A percentile compares a stretch with the other conserved stretches of the same genome.
phyloP scores from a whole-genome alignment of 1,284 basidiomycete species.

The Coniophora puteana region DNA sequence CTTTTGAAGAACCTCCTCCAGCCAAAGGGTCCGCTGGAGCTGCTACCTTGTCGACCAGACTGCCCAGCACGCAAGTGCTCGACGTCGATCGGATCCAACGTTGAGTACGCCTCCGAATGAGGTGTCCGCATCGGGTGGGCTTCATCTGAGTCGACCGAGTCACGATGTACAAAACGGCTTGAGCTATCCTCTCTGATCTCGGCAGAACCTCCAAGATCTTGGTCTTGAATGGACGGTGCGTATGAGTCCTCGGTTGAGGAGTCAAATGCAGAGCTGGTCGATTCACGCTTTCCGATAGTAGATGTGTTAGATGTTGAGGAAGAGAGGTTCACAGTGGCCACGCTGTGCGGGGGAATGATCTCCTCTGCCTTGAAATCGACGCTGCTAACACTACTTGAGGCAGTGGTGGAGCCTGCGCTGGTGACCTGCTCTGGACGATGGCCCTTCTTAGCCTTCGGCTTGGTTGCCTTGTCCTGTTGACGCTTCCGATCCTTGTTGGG shows the following conservation, averaged over 20 bases:
- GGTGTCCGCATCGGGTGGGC: constrained; percentile 50
- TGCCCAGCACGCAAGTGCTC: constrained; percentile 40
- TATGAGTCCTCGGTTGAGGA: constrained; percentile 19
- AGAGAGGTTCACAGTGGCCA: constrained; percentile 11
- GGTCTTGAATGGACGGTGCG: constrained; percentile 6
- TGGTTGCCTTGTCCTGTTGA: constrained; percentile 4
- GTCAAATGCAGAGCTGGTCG: constrained; percentile 17
- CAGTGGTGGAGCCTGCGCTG: constrained; percentile 26
- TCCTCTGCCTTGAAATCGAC: constrained; percentile 9
- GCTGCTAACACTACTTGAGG: constrained; percentile 29
- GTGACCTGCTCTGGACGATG: no score
- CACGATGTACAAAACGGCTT: constrained; percentile 18
- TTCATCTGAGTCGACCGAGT: constrained; percentile 28
- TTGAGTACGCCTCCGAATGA: constrained; percentile 69
- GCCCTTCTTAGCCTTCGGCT: constrained; percentile 18
- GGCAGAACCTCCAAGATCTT: constrained; percentile 8
- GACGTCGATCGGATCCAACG: constrained; percentile 58
- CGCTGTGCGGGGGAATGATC: constrained; percentile 10
- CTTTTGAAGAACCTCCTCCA: no score
- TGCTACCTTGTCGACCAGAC: no score
- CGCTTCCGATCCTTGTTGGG: constrained; percentile 16
- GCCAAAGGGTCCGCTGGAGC: no score
- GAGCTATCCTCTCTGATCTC: constrained; percentile 11
- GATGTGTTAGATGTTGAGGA: constrained; percentile 20
- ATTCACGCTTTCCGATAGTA: constrained; percentile 7